Percentiles rank a stretch among this genome's conserved stretches.
Evolutionary conservation across 441 rosid species (phyloP).

Genomic region (Adansonia grandidieri): DNA sequence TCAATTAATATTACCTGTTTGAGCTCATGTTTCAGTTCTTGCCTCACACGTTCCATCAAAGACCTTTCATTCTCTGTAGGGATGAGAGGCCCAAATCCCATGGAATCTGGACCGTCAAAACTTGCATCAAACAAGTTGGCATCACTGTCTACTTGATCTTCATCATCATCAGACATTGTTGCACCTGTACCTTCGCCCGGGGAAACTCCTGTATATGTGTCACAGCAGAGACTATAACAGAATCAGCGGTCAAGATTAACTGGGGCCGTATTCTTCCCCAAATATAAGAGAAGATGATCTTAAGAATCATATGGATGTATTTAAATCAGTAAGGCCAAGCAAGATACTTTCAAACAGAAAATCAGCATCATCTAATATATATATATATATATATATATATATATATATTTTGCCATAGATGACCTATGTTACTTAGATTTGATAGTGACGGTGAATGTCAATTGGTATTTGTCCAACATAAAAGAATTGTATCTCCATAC

Average conservation of each 20-base stretch:
- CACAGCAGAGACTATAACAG: background rate
- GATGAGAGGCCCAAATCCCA: slow-evolving; percentile 96
- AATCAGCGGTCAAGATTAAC: background rate
- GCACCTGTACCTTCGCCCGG: slow-evolving; percentile 96
- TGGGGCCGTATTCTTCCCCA: background rate
- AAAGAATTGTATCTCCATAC: background rate
- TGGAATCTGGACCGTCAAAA: slow-evolving; percentile 64
- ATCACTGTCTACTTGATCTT: slow-evolving; percentile 90
- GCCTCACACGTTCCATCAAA: slow-evolving; percentile 96
- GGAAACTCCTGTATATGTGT: slow-evolving; percentile 71
- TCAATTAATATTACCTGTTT: slow-evolving; percentile 64
- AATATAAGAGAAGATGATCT: background rate
- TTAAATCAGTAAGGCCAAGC: background rate
- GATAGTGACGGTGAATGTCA: background rate
- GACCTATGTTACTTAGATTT: background rate
- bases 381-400: too few relatives aligned
- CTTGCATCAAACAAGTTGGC: slow-evolving; percentile 79
- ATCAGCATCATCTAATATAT: background rate
- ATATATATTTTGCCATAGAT: background rate
- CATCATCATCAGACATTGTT: slow-evolving; percentile 98
- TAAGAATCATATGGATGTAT: background rate
- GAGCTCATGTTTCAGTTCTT: slow-evolving; percentile 91
- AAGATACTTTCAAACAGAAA: background rate
- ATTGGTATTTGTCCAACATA: background rate
- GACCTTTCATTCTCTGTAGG: slow-evolving; percentile 99